Evolutionary conservation across 805 yeast genomes (phyloP).

Genomic region (Cyberlindnera veronae): DNA sequence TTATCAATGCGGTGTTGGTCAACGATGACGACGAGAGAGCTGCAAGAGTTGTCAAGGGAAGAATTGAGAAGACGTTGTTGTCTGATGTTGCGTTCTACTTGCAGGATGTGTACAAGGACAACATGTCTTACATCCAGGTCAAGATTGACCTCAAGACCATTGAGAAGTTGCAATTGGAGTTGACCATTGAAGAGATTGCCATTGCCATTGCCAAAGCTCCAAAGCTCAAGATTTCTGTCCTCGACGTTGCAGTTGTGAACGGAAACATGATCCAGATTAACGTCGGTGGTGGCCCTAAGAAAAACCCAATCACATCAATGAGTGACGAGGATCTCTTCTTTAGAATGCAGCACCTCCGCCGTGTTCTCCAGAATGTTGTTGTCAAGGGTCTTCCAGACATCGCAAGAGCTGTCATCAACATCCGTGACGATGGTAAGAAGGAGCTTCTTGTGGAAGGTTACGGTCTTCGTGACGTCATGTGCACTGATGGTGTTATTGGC

Average conservation of each 20-base stretch:
- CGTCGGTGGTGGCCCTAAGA: conserved; percentile 44
- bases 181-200: conserved; percentile 82
- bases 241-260: conserved; percentile 68
- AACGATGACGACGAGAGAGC: conserved; percentile 95
- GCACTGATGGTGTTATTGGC: conserved; percentile 95
- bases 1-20: conserved; percentile 89
- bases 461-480: conserved; percentile 94
- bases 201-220: conserved; percentile 80
- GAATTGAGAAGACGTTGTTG: conserved; percentile 87
- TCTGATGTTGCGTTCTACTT: conserved; percentile 85
- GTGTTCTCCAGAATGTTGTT: conserved; percentile 81
- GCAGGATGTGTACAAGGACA: conserved; percentile 88
- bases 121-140: conserved; percentile 72
- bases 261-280: conserved; percentile 63
- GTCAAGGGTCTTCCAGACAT: conserved; percentile 92
- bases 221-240: conserved; percentile 74
- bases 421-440: conserved; percentile 78
- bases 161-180: conserved; percentile 84
- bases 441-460: conserved; percentile 97
- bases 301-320: conserved; percentile 40
- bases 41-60: conserved; percentile 96
- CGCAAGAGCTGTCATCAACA: conserved; percentile 94
- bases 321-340: conserved; percentile 61
- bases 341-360: conserved; percentile 84
- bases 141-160: conserved; percentile 81